Conservation (phyloP, 2,329 filamentous ascomycete species). For the Aspergillus brasiliensis region DNA sequence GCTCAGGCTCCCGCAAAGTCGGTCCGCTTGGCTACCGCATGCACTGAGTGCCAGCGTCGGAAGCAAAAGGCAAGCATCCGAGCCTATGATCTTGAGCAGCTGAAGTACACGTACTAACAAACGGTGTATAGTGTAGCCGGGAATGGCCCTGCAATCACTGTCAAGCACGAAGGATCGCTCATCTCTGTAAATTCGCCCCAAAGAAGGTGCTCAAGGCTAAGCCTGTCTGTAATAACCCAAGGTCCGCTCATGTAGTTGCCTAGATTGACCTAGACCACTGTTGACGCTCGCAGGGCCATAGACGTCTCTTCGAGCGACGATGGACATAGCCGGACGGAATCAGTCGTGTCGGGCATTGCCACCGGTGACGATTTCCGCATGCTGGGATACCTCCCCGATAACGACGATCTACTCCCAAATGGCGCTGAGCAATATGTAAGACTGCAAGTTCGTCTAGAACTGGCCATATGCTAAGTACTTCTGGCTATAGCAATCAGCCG, state of each 20-base stretch:
- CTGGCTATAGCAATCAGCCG: conserved; percentile 5
- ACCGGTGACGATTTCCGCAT: conserved; percentile 16
- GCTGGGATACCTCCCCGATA: conserved; percentile 22
- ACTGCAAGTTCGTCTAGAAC: not conserved
- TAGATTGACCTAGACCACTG: not conserved
- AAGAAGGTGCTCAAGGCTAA: conserved; percentile 31
- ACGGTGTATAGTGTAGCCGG: conserved; percentile 46
- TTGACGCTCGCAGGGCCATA: not conserved
- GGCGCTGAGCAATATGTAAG: not conserved
- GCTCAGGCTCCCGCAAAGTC: conserved; percentile 10
- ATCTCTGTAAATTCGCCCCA: conserved; percentile 50
- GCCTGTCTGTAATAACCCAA: conserved; percentile 8
- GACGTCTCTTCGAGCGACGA: not conserved
- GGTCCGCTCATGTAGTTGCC: conserved; percentile 9
- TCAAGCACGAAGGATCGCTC: conserved; percentile 50
- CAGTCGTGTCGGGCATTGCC: not conserved
- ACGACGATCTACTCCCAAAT: not conserved
- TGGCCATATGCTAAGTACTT: too few species aligned
- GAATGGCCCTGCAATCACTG: conserved; percentile 57
- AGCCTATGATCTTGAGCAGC: not conserved
- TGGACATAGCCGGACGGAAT: not conserved
- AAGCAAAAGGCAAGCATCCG: conserved; percentile 51
- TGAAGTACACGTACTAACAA: not conserved
- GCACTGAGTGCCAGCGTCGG: conserved; percentile 53
- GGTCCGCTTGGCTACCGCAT: conserved; percentile 33